Percentiles rank a stretch among this genome's conserved stretches.
These are phyloP conservation scores for Penicillium coprophilum DNA, from an alignment of 495 filamentous ascomycete species.

Conservation along the genomic window DNA sequence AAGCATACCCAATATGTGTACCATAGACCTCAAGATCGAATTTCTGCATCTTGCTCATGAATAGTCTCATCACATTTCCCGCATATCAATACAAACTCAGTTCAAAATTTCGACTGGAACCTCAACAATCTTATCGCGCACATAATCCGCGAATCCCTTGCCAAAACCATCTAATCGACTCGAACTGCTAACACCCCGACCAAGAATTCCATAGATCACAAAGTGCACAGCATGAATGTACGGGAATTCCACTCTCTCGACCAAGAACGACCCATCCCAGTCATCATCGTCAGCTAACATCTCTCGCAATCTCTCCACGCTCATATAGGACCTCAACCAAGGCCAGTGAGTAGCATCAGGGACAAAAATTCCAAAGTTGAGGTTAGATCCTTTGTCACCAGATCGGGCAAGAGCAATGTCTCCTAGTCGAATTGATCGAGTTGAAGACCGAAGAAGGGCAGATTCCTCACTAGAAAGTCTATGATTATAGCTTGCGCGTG, in stretches of 20 bases:
- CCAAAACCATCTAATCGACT: conserved; percentile 49
- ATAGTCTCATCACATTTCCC: not conserved
- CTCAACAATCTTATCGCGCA: conserved; percentile 46
- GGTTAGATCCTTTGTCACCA: conserved; percentile 51
- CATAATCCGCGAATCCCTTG: conserved; percentile 53
- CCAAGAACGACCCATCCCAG: conserved; percentile 35
- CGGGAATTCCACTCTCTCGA: conserved; percentile 51
- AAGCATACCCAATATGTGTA: not conserved
- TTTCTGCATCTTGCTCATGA: not conserved
- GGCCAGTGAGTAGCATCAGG: conserved; percentile 36
- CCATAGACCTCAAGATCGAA: not conserved
- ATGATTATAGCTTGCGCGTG: conserved; percentile 24
- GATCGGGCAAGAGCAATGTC: conserved; percentile 44
- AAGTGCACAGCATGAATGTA: conserved; percentile 47
- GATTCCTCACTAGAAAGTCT: not conserved
- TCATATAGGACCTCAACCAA: conserved; percentile 49
- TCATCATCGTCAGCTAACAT: conserved; percentile 37
- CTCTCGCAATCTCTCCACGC: conserved; percentile 28
- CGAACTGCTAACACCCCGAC: conserved; percentile 49
- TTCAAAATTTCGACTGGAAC: conserved; percentile 33
- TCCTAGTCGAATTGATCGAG: conserved; percentile 30
- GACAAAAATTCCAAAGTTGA: conserved; percentile 51
- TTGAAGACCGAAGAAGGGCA: not conserved
- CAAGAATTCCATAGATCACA: conserved; percentile 51
- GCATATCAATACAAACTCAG: not conserved